phyloP scores from a whole-genome alignment of 371 early-diverging fungal genomes.

The Syncephalastrum contaminatum region DNA sequence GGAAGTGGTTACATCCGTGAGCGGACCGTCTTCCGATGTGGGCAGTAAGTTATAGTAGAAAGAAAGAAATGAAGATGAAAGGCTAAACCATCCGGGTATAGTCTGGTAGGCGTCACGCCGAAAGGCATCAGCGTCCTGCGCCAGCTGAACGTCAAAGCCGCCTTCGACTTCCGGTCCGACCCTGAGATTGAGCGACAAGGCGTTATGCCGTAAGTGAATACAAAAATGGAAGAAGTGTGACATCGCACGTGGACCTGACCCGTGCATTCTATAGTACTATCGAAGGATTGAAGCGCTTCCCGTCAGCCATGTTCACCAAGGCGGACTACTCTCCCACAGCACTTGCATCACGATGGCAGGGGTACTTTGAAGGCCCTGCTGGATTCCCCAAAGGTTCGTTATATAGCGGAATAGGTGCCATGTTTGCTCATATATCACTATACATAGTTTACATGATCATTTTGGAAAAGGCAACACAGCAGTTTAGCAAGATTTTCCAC shows the following conservation, averaged over 20 bases:
- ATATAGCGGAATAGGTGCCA: not conserved
- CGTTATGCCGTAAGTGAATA: constrained; percentile 34
- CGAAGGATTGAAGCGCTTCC: constrained; percentile 36
- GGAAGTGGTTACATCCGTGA: constrained; percentile 50
- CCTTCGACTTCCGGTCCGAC: constrained; percentile 59
- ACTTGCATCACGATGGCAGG: constrained; percentile 56
- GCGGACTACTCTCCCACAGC: constrained; percentile 64
- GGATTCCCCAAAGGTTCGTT: constrained; percentile 54
- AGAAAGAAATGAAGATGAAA: not conserved
- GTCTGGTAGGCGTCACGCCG: constrained; percentile 35
- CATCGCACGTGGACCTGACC: not conserved
- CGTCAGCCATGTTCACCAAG: constrained; percentile 57
- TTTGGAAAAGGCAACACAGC: constrained; percentile 49
- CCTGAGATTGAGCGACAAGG: constrained; percentile 53
- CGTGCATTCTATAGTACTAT: constrained; percentile 23
- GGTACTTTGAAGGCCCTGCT: constrained; percentile 55
- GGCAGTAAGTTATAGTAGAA: constrained; percentile 21
- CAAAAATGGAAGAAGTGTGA: not conserved
- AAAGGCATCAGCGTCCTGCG: constrained; percentile 44
- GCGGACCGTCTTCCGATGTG: constrained; percentile 38
- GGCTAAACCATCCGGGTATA: constrained; percentile 4
- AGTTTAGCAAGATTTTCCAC: constrained; percentile 49
- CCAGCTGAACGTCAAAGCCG: constrained; percentile 50
- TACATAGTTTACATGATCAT: constrained; percentile 50
- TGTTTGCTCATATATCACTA: not conserved